Evolutionary conservation across 441 rosid genomes (phyloP), one percentile per base, ranked within the genome.

Genomic region (Jatropha podagrica): DNA sequence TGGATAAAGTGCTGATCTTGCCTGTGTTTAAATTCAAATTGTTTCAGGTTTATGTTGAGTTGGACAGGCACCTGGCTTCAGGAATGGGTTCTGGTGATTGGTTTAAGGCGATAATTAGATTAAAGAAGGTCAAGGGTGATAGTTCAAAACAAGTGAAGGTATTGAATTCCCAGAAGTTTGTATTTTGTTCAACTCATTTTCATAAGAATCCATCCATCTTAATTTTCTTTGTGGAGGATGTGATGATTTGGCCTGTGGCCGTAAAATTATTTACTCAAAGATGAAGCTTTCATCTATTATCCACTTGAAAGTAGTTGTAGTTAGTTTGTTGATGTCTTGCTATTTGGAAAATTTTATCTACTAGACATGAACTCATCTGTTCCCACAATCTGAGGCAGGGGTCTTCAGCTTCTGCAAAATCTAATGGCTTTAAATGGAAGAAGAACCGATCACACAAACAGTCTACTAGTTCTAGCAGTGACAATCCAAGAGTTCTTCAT

Each of bases 61-160:
- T 76, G 74, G 71, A 68, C 74, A 69, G 62, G 79, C 54, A 20
- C 62, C 67, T 65, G 71, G 42, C 58, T 7, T 75, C 74, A 70
- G 71, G 48, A 79, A 92, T 90, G 95, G 96, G 90, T 71, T 91
- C 97, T 80, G 91, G 94, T 55, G 88, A 87, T 78, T 87, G 96
- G 90, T 81, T 95, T 59, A 91, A 88, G 85, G 83, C 92, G 13
- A 81, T 95, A 58, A 84, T 90, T 68, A 84, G 84, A 78, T 74
- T 65, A 20, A 95, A 90, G 89, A 90, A 78, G 76, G 89, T 73
- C 63, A 92, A 88, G 81, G 75, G 81, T 27, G 78, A 74, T 10
- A 73, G 78, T 74, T 61, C 81, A 72, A 87, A 89, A 72, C 86
- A 69, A 55, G 82, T 71, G 41, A 91, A 87, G 97, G 96, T 92